Conservation (phyloP, 2,329 filamentous ascomycete species). For the Lasiodiplodia sp. region DNA sequence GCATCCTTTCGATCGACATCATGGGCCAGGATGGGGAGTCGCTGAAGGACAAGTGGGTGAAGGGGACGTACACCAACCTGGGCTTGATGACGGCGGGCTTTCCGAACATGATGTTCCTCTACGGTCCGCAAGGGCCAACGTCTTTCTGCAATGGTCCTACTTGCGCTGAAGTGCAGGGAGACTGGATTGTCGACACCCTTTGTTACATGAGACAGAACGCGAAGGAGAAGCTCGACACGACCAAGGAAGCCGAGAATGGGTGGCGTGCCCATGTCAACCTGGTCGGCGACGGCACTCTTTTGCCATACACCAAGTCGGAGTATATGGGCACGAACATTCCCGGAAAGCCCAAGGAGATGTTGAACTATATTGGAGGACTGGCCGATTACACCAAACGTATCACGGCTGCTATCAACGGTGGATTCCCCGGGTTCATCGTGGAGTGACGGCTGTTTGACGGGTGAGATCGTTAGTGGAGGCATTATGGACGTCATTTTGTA, state of each 20-base stretch:
- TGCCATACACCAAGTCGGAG: conserved; percentile 51
- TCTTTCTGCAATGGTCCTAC: conserved; percentile 52
- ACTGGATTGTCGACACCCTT: conserved; percentile 50
- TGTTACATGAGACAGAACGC: conserved; percentile 40
- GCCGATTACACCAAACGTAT: conserved; percentile 50
- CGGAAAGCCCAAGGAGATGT: conserved; percentile 54
- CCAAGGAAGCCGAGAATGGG: conserved; percentile 45
- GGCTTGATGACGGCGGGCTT: conserved; percentile 51
- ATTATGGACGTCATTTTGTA: too few species aligned
- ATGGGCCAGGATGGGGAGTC: conserved; percentile 46
- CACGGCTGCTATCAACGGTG: conserved; percentile 36
- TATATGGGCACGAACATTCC: conserved; percentile 57
- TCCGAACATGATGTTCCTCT: conserved; percentile 51
- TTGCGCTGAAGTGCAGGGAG: conserved; percentile 50
- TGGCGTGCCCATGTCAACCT: conserved; percentile 51
- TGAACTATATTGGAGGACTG: conserved; percentile 54
- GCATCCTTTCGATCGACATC: conserved; percentile 51
- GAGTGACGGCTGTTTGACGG: too few species aligned
- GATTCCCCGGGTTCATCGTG: too few species aligned
- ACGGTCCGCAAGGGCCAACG: conserved; percentile 53
- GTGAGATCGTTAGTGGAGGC: too few species aligned
- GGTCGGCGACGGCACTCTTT: conserved; percentile 51
- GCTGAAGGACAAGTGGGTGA: conserved; percentile 51
- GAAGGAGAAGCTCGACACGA: conserved; percentile 45
- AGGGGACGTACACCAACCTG: conserved; percentile 51